Percentiles rank a stretch among this genome's conserved stretches.
phyloP scores from a whole-genome alignment of 345 rosid genomes.

The Trapa incisa region DNA sequence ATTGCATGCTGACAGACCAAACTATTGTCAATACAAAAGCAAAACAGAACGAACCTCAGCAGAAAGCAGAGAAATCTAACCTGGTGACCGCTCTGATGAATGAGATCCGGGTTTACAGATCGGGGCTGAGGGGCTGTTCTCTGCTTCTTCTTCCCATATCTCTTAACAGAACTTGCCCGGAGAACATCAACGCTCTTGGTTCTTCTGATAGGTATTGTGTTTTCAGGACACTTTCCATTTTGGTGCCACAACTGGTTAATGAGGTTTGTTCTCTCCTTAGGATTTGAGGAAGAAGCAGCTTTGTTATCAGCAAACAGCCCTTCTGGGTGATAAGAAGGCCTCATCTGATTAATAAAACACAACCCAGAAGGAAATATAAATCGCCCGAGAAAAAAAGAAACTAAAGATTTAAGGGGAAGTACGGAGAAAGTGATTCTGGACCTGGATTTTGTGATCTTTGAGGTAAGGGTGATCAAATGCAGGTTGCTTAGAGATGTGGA shows the following conservation, averaged over 20 bases:
- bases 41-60: conserved; percentile 9
- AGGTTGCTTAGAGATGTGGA: conserved; percentile 70
- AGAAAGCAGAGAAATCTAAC: conserved; percentile 19
- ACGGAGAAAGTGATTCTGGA: conserved; percentile 5
- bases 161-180: conserved; percentile 88
- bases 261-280: conserved; percentile 40
- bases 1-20: conserved; percentile 68
- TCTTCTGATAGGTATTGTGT: conserved; percentile 80
- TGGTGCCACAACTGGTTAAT: conserved; percentile 73
- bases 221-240: conserved; percentile 61
- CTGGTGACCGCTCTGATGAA: conserved; percentile 84
- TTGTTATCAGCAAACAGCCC: conserved; percentile 75
- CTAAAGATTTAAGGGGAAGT: neutral
- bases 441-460: conserved; percentile 98
- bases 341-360: conserved; percentile 35
- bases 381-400: neutral
- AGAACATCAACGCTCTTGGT: conserved; percentile 75
- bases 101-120: conserved; percentile 81
- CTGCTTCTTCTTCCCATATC: conserved; percentile 85
- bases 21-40: conserved; percentile 8
- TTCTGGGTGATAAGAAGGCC: conserved; percentile 79
- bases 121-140: conserved; percentile 69
- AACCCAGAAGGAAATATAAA: conserved; percentile 1
- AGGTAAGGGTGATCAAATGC: conserved; percentile 96
- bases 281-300: conserved; percentile 18